A percentile compares a stretch with the other conserved stretches of the same genome.
Evolutionary conservation across 164 flowering plant species (phyloP).

Genomic region (Liquidambar formosana): DNA sequence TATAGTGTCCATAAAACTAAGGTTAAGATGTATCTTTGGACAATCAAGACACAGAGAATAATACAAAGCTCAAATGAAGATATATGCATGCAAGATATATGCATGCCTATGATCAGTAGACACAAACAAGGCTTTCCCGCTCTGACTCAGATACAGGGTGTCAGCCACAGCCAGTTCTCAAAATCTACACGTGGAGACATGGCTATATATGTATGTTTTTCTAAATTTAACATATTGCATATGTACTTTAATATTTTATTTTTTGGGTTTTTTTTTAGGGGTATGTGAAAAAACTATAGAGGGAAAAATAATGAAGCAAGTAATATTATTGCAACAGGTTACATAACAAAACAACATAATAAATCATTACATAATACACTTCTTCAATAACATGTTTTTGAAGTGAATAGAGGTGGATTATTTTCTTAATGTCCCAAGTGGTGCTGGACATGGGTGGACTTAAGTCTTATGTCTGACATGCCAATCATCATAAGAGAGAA

Average conservation of each 20-base stretch:
- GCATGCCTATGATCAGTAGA: not conserved
- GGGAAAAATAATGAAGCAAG: not conserved
- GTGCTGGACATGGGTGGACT: not conserved
- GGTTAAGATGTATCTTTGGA: not conserved
- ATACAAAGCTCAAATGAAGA: not conserved
- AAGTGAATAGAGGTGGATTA: not conserved
- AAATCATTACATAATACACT: too few relatives aligned
- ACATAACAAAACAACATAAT: not conserved
- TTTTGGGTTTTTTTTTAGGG: not conserved
- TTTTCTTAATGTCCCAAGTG: not conserved
- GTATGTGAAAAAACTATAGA: not conserved
- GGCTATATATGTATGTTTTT: not conserved
- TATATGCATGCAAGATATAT: too few relatives aligned
- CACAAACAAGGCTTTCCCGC: not conserved
- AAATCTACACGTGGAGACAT: not conserved
- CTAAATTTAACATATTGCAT: not conserved
- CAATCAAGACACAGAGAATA: not conserved
- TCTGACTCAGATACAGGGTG: too few relatives aligned
- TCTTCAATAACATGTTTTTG: not conserved
- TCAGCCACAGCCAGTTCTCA: too few relatives aligned
- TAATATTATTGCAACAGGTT: not conserved
- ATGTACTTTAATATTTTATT: too few relatives aligned
- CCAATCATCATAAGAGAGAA: not conserved
- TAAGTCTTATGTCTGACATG: not conserved
- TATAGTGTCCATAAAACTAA: not conserved